Evolutionary conservation across 257 asterid genomes (phyloP).

Genomic region (Schizonepeta tenuifolia): DNA sequence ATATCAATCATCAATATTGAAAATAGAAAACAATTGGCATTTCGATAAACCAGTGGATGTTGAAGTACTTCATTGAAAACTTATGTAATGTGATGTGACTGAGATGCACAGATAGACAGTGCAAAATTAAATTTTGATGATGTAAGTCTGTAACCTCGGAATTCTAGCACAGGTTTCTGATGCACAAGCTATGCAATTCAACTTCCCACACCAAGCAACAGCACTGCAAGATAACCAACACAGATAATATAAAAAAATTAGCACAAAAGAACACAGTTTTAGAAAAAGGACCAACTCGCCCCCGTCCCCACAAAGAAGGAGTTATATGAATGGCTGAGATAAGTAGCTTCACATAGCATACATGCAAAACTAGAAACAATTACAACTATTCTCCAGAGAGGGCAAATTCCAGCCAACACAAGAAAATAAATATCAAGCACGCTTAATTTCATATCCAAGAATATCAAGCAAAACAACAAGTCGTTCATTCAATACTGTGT

Average conservation of each 20-base stretch:
- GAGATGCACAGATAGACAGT: neutral
- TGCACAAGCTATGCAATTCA: constrained; percentile 96
- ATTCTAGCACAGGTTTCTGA: constrained; percentile 99
- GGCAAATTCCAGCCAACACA: neutral
- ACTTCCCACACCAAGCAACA: constrained; percentile 98
- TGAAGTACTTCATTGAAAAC: neutral
- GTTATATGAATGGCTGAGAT: neutral
- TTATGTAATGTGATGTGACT: neutral
- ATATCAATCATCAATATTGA: neutral
- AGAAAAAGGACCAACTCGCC: neutral
- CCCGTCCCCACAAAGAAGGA: neutral
- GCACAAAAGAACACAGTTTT: constrained; percentile 2
- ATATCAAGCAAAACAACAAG: neutral
- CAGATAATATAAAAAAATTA: neutral
- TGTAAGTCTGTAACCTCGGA: constrained; percentile 93
- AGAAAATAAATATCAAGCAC: neutral
- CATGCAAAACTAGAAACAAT: neutral
- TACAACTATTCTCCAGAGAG: constrained; percentile 2
- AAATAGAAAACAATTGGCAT: neutral
- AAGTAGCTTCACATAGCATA: neutral
- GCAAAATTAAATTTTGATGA: constrained; percentile 5
- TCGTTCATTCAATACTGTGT: neutral
- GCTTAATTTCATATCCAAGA: neutral
- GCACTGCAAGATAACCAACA: constrained; percentile 58
- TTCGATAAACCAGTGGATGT: neutral